A percentile compares a stretch with the other conserved stretches of the same genome.
These are phyloP conservation scores for Salvia hispanica DNA, from an alignment of 257 asterid genomes.

Conservation along the genomic window DNA sequence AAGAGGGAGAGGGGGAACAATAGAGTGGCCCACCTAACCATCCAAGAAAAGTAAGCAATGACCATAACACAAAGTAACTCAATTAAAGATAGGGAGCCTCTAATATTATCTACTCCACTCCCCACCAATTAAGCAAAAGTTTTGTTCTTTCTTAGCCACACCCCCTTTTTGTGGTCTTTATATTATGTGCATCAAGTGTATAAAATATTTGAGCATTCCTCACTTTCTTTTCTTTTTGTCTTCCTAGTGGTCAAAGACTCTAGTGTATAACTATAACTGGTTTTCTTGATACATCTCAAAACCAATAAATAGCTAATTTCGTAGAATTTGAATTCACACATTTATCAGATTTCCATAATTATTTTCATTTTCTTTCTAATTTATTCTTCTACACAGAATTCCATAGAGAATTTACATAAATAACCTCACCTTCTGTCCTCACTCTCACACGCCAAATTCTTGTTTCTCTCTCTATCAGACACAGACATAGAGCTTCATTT, in stretches of 20 bases:
- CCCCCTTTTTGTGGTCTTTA: neutral
- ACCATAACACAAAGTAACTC: neutral
- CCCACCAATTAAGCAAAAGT: neutral
- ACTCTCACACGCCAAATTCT: slow-evolving; percentile 2
- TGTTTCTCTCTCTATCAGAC: slow-evolving; percentile 19
- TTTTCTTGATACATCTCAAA: too few species aligned
- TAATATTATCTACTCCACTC: neutral
- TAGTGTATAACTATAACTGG: too few species aligned
- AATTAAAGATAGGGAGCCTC: neutral
- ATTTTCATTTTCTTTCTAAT: neutral
- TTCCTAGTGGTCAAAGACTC: too few species aligned
- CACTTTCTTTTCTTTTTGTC: too few species aligned
- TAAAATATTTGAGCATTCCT: too few species aligned
- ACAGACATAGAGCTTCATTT: slow-evolving; percentile 21
- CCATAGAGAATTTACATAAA: slow-evolving; percentile 22
- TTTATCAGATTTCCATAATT: too few species aligned
- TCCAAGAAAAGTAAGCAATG: neutral
- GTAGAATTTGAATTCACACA: neutral
- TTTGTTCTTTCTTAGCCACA: slow-evolving; percentile 1
- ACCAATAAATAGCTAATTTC: too few species aligned
- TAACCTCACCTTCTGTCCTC: slow-evolving; percentile 5
- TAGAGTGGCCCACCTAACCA: slow-evolving; percentile 14
- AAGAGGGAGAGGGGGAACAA: too few species aligned
- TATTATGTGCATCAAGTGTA: too few species aligned
- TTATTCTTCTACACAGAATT: slow-evolving; percentile 21